Evolutionary conservation across 345 rosid genomes (phyloP), one percentile per base, ranked within the genome.

Genomic region (Litchi chinensis): DNA sequence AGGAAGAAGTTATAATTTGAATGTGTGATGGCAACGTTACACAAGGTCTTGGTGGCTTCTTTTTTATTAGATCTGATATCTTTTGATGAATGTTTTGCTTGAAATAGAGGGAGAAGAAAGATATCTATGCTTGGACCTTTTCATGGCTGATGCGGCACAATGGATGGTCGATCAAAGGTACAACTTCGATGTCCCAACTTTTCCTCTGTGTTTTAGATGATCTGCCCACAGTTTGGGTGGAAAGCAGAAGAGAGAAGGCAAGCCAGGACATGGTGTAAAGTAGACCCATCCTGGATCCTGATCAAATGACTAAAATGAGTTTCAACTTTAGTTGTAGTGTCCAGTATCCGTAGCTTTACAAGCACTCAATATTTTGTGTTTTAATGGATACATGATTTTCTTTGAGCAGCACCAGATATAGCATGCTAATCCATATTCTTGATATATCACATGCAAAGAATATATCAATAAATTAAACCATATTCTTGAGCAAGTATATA

Each of bases 121-220:
- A 37, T 15, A 21, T 37, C n/a, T 12, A 7, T 11, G 22, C 52
- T 32, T 8, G 68, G 77, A 12, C 78, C 70, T 32, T 57, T 18
- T 74, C 54, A 22, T 24, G 26, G 37, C 32, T 59, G 19, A 24
- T 18, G 52, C 22, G 54, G 26, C 32, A 19, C 56, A 65, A 32
- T 24, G 22, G 10, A 15, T 52, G 8, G n/a, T 5, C 59, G 3
- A 54, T 54, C 59, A 6, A 71, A 72, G 81, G 81, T 64, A 78
- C 65, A 26, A 26, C 26, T 78, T 39, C 54, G 5, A 50, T 52
- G 16, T 28, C 41, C 11, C 10, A 2, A 32, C 9, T 24, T 37
- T 54, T 39, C 24, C 8, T 26, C 6, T 63, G 8, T 22, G 18
- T 28, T 13, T 24, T 16, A 52, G 54, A 60, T 63, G 7, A 77